These are phyloP conservation scores for Echria macrotheca DNA, from an alignment of 495 filamentous ascomycete genomes.

Conservation along the genomic window DNA sequence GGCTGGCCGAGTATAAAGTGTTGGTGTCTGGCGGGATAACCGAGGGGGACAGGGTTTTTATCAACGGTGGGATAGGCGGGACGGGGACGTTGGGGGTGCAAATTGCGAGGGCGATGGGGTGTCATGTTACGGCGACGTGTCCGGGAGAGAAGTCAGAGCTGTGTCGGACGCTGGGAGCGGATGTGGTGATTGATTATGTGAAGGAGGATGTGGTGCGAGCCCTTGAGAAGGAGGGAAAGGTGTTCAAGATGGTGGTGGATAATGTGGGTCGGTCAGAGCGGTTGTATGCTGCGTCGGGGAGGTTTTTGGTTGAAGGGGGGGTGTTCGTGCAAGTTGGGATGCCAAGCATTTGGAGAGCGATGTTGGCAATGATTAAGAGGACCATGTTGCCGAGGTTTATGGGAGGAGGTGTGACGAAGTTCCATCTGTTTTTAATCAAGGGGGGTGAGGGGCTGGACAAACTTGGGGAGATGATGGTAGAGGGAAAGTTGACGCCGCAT, in stretches of 20 bases:
- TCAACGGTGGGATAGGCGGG: not conserved
- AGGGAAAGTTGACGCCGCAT: not conserved
- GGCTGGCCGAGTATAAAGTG: not conserved
- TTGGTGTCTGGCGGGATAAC: not conserved
- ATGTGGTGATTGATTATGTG: not conserved
- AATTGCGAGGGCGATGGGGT: not conserved
- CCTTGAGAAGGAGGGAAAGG: not conserved
- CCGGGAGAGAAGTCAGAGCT: not conserved
- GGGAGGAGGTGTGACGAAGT: not conserved
- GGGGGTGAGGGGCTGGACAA: not conserved
- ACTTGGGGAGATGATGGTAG: not conserved
- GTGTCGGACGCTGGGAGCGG: not conserved
- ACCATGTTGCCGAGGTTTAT: not conserved
- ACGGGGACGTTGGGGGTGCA: not conserved
- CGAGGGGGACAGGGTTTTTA: not conserved
- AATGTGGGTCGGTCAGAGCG: not conserved
- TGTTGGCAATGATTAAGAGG: not conserved
- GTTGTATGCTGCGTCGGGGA: not conserved
- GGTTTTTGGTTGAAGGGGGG: not conserved
- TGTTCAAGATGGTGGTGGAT: not conserved
- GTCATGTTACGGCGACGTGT: not conserved
- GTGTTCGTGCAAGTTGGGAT: not conserved
- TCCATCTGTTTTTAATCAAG: not conserved
- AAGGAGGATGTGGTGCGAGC: not conserved
- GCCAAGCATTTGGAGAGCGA: not conserved